These are phyloP conservation scores for Cryptosporidium canis DNA, from an alignment of 169 alveolate species.

Conservation along the genomic window DNA sequence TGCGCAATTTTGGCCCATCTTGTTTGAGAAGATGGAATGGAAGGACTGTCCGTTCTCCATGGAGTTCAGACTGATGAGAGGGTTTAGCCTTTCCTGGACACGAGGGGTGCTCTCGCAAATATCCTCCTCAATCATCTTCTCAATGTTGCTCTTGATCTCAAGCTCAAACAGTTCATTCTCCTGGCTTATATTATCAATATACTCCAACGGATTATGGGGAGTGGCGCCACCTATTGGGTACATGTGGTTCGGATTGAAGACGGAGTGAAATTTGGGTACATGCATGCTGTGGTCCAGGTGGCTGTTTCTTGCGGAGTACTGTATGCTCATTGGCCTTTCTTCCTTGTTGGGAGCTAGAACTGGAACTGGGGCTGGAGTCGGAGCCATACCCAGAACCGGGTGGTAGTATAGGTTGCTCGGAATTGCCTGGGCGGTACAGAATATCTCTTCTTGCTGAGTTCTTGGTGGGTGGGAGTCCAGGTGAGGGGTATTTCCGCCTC, in stretches of 20 bases:
- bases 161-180: constrained; percentile 1
- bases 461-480: background rate
- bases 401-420: background rate
- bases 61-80: background rate
- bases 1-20: background rate
- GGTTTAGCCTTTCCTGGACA: background rate
- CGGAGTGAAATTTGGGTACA: background rate
- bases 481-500: background rate
- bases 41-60: background rate
- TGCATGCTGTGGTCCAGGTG: background rate
- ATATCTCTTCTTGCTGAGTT: background rate
- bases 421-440: background rate
- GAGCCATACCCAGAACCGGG: background rate
- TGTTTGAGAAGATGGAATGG: background rate
- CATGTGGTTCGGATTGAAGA: background rate
- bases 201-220: background rate
- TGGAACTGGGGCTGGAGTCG: background rate
- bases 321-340: background rate
- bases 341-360: background rate
- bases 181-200: background rate
- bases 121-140: constrained; percentile 35
- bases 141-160: constrained; percentile 20
- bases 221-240: background rate
- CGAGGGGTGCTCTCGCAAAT: background rate
- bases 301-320: background rate